Conservation (phyloP, 1,139 yeast species). For the Saccharomyces hybrid region DNA sequence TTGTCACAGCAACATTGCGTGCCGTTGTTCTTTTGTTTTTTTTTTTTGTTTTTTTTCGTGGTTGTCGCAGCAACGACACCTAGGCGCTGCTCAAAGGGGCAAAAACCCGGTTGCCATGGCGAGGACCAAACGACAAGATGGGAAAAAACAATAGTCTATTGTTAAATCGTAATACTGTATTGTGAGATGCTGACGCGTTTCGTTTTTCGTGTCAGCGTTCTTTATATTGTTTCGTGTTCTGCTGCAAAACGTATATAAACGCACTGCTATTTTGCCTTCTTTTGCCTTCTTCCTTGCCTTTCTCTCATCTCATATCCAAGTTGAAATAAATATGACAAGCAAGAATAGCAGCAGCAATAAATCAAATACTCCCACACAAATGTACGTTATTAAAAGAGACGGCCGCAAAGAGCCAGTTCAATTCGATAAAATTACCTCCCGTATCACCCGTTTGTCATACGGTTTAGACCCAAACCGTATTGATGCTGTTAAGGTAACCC, state of each 20-base stretch:
- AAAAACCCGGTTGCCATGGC: slow-evolving; percentile 1
- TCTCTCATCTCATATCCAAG: neutral
- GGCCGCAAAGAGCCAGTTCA: slow-evolving; percentile 84
- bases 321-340: neutral
- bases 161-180: neutral
- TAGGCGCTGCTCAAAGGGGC: neutral
- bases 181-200: neutral
- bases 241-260: neutral
- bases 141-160: neutral
- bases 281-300: neutral
- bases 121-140: neutral
- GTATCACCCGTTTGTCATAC: slow-evolving; percentile 63
- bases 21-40: neutral
- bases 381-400: slow-evolving; percentile 42
- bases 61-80: slow-evolving; percentile 1
- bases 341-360: neutral
- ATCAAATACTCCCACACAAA: neutral
- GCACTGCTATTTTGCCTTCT: neutral
- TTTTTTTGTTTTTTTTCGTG: neutral
- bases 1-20: slow-evolving; percentile 1
- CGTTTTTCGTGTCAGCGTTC: neutral
- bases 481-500: slow-evolving; percentile 85
- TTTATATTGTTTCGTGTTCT: neutral
- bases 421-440: slow-evolving; percentile 66
- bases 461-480: slow-evolving; percentile 79